Evolutionary conservation across 495 filamentous ascomycete genomes (phyloP).

Genomic region (Neurospora sp.): DNA sequence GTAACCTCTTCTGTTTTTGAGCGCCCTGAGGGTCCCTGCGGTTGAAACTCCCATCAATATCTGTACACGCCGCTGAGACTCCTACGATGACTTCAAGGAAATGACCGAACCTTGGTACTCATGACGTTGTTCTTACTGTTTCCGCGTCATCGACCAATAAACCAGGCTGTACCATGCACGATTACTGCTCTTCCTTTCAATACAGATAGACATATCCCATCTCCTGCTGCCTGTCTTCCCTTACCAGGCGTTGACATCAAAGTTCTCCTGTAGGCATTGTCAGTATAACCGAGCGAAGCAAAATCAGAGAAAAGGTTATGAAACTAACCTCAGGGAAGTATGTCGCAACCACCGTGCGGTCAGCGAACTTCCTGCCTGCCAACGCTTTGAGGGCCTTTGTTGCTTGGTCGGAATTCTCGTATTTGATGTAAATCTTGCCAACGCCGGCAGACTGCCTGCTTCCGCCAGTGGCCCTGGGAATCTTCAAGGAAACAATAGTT

Average conservation of each 20-base stretch:
- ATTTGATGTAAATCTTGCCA: constrained; percentile 96
- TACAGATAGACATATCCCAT: background rate
- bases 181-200: background rate
- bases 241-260: constrained; percentile 71
- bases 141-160: background rate
- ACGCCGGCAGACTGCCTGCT: constrained; percentile 78
- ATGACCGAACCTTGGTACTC: background rate
- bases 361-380: constrained; percentile 88
- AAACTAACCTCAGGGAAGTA: constrained; percentile 78
- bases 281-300: constrained; percentile 2
- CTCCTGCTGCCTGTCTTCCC: background rate
- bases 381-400: constrained; percentile 74
- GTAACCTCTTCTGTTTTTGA: background rate
- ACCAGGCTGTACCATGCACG: background rate
- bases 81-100: background rate
- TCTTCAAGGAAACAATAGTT: constrained; percentile 71
- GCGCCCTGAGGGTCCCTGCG: background rate
- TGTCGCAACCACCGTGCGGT: constrained; percentile 90
- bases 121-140: background rate
- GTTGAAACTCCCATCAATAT: background rate
- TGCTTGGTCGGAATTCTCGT: constrained; percentile 66
- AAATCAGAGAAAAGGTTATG: constrained; percentile 1
- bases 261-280: constrained; percentile 52
- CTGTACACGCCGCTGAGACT: background rate
- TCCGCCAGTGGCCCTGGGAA: constrained; percentile 75